These are phyloP conservation scores for Apiotrichum veenhuisii DNA, from an alignment of 1,284 basidiomycete genomes.

Conservation along the genomic window DNA sequence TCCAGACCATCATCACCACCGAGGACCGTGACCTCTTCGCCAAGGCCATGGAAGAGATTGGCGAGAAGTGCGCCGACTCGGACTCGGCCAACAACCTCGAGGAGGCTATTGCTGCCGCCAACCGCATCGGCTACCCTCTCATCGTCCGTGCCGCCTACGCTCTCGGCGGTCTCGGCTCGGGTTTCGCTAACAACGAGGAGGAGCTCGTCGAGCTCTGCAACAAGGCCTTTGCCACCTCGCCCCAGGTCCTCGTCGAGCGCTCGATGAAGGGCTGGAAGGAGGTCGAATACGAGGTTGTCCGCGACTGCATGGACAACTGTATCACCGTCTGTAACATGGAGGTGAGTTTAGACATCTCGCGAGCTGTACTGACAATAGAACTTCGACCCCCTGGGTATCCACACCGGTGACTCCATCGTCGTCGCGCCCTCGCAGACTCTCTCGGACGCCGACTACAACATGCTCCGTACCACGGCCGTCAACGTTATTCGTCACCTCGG, in stretches of 20 bases:
- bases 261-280: slow-evolving; percentile 99
- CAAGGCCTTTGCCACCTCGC: slow-evolving; percentile 94
- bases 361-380: slow-evolving; percentile 58
- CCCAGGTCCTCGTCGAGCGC: slow-evolving; percentile 95
- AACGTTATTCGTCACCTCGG: slow-evolving; percentile 97
- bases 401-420: slow-evolving; percentile 99
- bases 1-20: slow-evolving; percentile 94
- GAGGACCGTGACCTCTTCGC: slow-evolving; percentile 96
- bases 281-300: slow-evolving; percentile 99
- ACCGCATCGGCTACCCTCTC: slow-evolving; percentile 88
- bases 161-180: slow-evolving; percentile 88
- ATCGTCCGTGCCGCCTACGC: slow-evolving; percentile 97
- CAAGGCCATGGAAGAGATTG: slow-evolving; percentile 90
- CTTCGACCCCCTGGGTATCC: slow-evolving; percentile 97
- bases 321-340: slow-evolving; percentile 99
- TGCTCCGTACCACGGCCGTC: slow-evolving; percentile 96
- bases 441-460: slow-evolving; percentile 96
- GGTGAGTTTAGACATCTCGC: slow-evolving; percentile 55
- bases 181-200: slow-evolving; percentile 85
- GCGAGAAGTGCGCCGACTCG: slow-evolving; percentile 85
- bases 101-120: slow-evolving; percentile 81
- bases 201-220: slow-evolving; percentile 82
- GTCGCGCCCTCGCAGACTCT: slow-evolving; percentile 96
- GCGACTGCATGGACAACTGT: slow-evolving; percentile 87
- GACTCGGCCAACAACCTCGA: slow-evolving; percentile 72